Conservation (phyloP, 345 rosid species). For the Gossypium longicalyx region DNA sequence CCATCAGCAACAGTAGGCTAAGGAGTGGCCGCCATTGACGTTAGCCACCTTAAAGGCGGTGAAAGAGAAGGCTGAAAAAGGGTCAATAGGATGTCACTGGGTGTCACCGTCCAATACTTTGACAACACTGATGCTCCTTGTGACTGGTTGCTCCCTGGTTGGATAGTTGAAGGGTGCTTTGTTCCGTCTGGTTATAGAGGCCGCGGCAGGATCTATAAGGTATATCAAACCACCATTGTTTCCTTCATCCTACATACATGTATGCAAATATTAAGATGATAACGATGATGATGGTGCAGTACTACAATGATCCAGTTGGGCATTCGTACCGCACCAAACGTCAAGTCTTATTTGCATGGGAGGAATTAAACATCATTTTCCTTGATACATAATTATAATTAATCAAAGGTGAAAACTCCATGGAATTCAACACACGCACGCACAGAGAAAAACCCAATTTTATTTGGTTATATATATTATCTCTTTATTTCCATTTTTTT, state of each 20-base stretch:
- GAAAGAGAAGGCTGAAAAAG: not conserved
- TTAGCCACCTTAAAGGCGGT: not conserved
- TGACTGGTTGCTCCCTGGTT: conserved; percentile 8
- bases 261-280: not conserved
- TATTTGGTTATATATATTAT: too few species aligned
- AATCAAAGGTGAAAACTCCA: not conserved
- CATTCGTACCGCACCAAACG: conserved; percentile 1
- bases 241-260: not conserved
- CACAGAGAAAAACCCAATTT: too few species aligned
- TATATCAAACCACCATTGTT: not conserved
- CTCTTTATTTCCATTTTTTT: not conserved
- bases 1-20: not conserved
- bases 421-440: not conserved
- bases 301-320: conserved; percentile 25
- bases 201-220: conserved; percentile 9
- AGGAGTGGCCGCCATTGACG: not conserved
- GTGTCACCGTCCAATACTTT: too few species aligned
- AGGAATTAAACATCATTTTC: not conserved
- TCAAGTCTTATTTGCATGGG: conserved; percentile 17
- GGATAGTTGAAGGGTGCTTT: conserved; percentile 14
- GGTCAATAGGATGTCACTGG: not conserved
- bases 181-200: not conserved
- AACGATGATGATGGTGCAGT: conserved; percentile 1
- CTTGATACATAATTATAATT: not conserved
- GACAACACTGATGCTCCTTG: not conserved